These are phyloP conservation scores for Geranomyces variabilis DNA, from an alignment of 192 early-diverging fungal genomes.

Conservation along the genomic window DNA sequence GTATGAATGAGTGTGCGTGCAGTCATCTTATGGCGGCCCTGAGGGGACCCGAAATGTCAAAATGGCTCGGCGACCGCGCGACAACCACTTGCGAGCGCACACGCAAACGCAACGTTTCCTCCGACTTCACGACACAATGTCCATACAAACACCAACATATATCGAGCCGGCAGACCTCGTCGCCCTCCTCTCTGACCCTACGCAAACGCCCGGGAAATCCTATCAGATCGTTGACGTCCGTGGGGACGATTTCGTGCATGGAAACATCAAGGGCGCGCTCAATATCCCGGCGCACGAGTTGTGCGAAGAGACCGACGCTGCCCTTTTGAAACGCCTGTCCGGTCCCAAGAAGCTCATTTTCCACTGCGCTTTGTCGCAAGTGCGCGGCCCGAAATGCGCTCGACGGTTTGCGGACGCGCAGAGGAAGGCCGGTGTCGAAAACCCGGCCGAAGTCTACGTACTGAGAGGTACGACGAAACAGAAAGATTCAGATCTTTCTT, in stretches of 20 bases:
- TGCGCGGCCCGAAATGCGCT: conserved; percentile 49
- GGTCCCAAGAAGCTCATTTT: conserved; percentile 73
- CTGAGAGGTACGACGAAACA: conserved; percentile 28
- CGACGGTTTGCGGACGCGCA: conserved; percentile 31
- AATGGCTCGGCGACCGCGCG: too few relatives aligned
- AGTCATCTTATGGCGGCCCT: too few relatives aligned
- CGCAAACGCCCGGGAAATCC: conserved; percentile 62
- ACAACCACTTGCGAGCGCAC: too few relatives aligned
- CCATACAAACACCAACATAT: conserved; percentile 22
- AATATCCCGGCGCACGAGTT: conserved; percentile 77
- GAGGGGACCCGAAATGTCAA: too few relatives aligned
- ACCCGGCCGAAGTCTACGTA: conserved; percentile 40
- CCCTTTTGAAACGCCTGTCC: conserved; percentile 26
- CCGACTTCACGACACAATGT: not conserved
- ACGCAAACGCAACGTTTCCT: too few relatives aligned
- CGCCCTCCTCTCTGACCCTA: conserved; percentile 57
- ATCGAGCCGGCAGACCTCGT: conserved; percentile 55
- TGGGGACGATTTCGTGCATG: conserved; percentile 39
- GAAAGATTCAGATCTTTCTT: too few relatives aligned
- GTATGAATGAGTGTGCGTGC: too few relatives aligned
- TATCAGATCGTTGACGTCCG: conserved; percentile 67
- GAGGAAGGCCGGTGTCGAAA: not conserved
- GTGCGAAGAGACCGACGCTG: conserved; percentile 40
- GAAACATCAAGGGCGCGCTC: conserved; percentile 77
- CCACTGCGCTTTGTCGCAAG: conserved; percentile 87